Evolutionary conservation across 805 yeast species (phyloP).

Genomic region (Ogataea trehaloabstinens): DNA sequence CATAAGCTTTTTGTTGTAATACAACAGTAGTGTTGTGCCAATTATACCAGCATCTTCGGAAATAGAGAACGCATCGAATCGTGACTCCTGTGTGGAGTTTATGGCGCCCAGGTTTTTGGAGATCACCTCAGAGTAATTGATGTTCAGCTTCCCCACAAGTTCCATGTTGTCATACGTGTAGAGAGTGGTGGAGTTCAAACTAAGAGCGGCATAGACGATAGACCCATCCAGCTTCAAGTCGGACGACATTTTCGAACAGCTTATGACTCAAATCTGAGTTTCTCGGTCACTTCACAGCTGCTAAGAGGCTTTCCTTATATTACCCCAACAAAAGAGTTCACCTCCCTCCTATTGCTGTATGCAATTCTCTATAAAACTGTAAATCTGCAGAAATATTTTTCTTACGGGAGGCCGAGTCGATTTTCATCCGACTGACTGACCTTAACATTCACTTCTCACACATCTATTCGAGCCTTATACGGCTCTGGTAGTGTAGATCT

Average conservation of each 20-base stretch:
- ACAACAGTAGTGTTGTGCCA: constrained; percentile 31
- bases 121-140: constrained; percentile 53
- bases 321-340: constrained; percentile 5
- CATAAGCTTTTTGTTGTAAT: constrained; percentile 47
- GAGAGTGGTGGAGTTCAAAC: constrained; percentile 54
- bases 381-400: too few species aligned
- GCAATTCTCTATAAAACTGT: too few species aligned
- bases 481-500: constrained; percentile 38
- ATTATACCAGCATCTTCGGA: constrained; percentile 20
- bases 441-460: too few species aligned
- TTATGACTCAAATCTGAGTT: constrained; percentile 3
- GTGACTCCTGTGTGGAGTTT: constrained; percentile 41
- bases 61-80: constrained; percentile 27
- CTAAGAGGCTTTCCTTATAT: too few species aligned
- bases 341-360: constrained; percentile 4
- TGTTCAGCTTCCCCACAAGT: constrained; percentile 38
- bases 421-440: too few species aligned
- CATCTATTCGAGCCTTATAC: background rate
- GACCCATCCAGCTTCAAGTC: constrained; percentile 8
- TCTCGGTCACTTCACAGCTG: background rate
- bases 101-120: constrained; percentile 54
- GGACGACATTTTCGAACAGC: constrained; percentile 1
- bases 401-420: too few species aligned
- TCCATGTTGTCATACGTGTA: constrained; percentile 54
- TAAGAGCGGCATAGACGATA: constrained; percentile 29